Evolutionary conservation across 169 alveolate genomes (phyloP).

Genomic region (Plasmodium knowlesi): DNA sequence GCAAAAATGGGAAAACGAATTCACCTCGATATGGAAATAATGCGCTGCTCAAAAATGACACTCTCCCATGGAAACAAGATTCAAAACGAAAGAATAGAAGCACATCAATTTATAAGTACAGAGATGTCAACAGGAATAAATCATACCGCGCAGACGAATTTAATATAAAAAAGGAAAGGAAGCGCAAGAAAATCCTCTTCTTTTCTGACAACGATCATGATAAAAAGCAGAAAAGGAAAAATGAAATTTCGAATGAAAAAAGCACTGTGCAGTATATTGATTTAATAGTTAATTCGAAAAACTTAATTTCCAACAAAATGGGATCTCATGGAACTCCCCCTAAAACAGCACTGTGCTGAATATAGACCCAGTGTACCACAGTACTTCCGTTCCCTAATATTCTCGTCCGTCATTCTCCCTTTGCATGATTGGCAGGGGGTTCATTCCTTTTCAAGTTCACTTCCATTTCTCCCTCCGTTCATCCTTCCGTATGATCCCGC

Average conservation of each 20-base stretch:
- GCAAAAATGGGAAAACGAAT: background rate
- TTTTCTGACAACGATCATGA: conserved; percentile 57
- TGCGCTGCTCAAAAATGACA: background rate
- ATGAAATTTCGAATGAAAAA: background rate
- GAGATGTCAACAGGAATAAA: background rate
- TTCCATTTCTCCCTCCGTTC: background rate
- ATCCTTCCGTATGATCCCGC: background rate
- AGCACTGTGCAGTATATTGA: background rate
- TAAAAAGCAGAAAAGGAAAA: conserved; percentile 25
- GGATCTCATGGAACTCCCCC: background rate
- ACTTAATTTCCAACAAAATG: background rate
- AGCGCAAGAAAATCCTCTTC: conserved; percentile 42
- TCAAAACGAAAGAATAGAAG: background rate
- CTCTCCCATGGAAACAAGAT: background rate
- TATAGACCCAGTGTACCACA: background rate
- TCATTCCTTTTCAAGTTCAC: background rate
- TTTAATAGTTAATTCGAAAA: background rate
- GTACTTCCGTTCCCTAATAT: background rate
- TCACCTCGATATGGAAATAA: background rate
- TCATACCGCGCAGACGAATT: conserved; percentile 25
- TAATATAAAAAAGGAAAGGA: conserved; percentile 19
- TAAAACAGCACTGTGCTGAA: background rate
- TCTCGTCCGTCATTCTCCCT: background rate
- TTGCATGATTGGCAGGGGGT: background rate
- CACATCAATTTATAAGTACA: background rate